Evolutionary conservation across 371 early-diverging fungal genomes (phyloP).

Genomic region (Blastocladiella emersonii): DNA sequence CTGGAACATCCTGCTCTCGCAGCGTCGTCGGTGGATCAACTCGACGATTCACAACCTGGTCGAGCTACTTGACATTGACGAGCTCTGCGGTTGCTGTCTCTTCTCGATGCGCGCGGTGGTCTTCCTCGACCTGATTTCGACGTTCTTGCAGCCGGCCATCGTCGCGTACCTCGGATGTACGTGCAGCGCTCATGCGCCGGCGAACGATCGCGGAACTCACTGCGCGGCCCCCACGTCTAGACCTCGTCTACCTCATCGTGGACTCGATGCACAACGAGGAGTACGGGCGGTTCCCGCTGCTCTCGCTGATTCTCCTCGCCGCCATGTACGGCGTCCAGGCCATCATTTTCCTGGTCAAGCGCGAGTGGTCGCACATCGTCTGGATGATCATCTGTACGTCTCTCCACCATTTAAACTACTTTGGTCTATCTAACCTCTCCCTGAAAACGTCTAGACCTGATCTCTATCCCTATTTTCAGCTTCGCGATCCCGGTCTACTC

Average conservation of each 20-base stretch:
- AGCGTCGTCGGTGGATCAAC: constrained; percentile 97
- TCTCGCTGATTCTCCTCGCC: constrained; percentile 52
- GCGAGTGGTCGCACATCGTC: constrained; percentile 88
- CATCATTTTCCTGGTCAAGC: constrained; percentile 66
- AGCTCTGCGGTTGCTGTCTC: constrained; percentile 92
- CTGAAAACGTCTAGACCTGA: no score
- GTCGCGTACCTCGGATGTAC: constrained; percentile 53
- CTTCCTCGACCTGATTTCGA: constrained; percentile 81
- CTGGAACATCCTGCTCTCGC: constrained; percentile 65
- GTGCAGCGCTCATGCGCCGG: no score
- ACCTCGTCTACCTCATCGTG: not conserved
- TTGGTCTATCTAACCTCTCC: no score
- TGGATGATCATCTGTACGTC: constrained; percentile 97
- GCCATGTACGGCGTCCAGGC: constrained; percentile 73
- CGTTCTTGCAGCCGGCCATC: constrained; percentile 84
- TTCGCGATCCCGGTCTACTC: constrained; percentile 70
- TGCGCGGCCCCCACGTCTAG: no score
- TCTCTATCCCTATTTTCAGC: constrained; percentile 70
- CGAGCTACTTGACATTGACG: constrained; percentile 72
- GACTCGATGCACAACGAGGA: constrained; percentile 26
- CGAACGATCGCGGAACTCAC: no score
- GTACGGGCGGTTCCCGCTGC: constrained; percentile 34
- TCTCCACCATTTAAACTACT: no score
- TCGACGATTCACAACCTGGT: constrained; percentile 92
- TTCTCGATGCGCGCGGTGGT: constrained; percentile 99